Conservation (phyloP, 2,329 filamentous ascomycete genomes). For the Verticillium tricorpus region DNA sequence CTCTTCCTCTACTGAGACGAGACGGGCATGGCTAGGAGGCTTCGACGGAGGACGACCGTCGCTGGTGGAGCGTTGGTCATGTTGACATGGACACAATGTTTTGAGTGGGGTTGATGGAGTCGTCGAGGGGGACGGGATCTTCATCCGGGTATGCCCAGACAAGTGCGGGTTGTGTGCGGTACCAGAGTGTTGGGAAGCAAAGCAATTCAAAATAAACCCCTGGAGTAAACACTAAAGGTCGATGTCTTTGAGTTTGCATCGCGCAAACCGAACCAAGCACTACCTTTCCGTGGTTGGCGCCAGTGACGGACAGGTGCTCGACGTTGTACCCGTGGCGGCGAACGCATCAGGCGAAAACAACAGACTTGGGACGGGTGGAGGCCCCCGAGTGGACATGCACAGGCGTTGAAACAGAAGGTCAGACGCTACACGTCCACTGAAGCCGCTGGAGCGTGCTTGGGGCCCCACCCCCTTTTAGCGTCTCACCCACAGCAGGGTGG, state of each 20-base stretch:
- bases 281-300: not conserved
- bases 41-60: not conserved
- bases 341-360: not conserved
- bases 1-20: constrained; percentile 83
- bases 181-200: not conserved
- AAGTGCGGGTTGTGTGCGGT: not conserved
- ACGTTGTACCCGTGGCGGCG: not conserved
- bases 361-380: not conserved
- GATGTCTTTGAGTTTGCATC: not conserved
- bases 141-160: not conserved
- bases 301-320: not conserved
- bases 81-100: not conserved
- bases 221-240: not conserved
- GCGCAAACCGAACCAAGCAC: not conserved
- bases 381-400: not conserved
- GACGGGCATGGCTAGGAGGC: not conserved
- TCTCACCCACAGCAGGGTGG: not conserved
- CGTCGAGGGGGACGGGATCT: not conserved
- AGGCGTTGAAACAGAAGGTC: not conserved
- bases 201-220: not conserved
- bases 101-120: not conserved
- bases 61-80: not conserved
- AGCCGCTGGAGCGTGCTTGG: not conserved
- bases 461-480: not conserved
- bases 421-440: not conserved